These are phyloP conservation scores for Hyphopichia homilentoma DNA, from an alignment of 805 yeast genomes.

Conservation along the genomic window DNA sequence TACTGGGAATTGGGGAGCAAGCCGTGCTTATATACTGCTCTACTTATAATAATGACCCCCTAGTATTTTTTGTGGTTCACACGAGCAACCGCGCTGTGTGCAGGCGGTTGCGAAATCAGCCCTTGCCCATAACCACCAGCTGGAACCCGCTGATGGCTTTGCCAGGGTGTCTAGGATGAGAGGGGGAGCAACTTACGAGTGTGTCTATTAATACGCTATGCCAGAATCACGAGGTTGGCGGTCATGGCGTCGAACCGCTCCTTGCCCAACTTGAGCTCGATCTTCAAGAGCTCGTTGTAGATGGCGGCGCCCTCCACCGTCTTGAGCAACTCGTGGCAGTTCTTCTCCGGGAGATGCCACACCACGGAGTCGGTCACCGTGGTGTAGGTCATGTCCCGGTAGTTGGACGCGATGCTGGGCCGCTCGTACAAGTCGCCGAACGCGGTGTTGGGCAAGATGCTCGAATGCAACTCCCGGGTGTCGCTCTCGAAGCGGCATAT, in stretches of 20 bases:
- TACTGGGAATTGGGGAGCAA: no score
- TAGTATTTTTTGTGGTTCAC: no score
- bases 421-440: slow-evolving; percentile 55
- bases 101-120: no score
- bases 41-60: no score
- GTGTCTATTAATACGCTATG: slow-evolving; percentile 21
- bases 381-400: slow-evolving; percentile 44
- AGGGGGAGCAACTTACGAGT: background rate
- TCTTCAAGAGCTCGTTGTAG: slow-evolving; percentile 59
- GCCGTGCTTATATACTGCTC: no score
- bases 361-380: slow-evolving; percentile 61
- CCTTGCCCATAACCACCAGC: no score
- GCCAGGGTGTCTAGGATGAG: no score
- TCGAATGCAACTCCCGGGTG: slow-evolving; percentile 30
- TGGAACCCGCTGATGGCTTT: no score
- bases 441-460: slow-evolving; percentile 67
- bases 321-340: slow-evolving; percentile 42
- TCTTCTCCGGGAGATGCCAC: slow-evolving; percentile 59
- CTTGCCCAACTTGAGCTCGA: slow-evolving; percentile 60
- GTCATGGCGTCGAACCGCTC: slow-evolving; percentile 73
- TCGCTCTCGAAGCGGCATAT: slow-evolving; percentile 36
- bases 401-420: slow-evolving; percentile 23
- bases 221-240: slow-evolving; percentile 68
- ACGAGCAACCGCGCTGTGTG: no score
- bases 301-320: slow-evolving; percentile 46